Evolutionary conservation across 2,329 filamentous ascomycete genomes (phyloP).

Genomic region (Tolypocladium sp.): DNA sequence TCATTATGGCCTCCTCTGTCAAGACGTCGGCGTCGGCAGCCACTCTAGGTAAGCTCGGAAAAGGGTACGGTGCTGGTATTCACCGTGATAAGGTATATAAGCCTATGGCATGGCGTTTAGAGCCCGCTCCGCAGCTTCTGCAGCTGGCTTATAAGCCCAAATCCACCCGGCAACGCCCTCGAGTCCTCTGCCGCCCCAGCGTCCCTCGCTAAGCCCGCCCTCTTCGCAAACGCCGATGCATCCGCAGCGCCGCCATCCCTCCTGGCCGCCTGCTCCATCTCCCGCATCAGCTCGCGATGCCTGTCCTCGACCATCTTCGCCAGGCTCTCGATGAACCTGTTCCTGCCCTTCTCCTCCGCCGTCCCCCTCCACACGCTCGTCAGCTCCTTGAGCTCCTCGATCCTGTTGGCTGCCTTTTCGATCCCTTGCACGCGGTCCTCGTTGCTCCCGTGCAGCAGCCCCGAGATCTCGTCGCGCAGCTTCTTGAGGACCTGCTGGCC

Average conservation of each 20-base stretch:
- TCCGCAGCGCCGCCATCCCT: constrained; percentile 23
- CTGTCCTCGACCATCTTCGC: constrained; percentile 76
- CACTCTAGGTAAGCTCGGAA: no score
- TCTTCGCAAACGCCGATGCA: constrained; percentile 24
- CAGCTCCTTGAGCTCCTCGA: constrained; percentile 70
- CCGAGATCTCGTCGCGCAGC: constrained; percentile 62
- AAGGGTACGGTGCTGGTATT: neutral
- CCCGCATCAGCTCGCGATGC: constrained; percentile 42
- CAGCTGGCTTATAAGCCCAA: constrained; percentile 53
- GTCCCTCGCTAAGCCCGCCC: constrained; percentile 10
- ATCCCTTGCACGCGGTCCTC: constrained; percentile 57
- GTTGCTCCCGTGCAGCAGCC: constrained; percentile 45
- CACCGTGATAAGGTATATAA: neutral
- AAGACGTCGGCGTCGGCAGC: no score
- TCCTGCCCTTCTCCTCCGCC: constrained; percentile 79
- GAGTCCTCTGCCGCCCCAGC: constrained; percentile 25
- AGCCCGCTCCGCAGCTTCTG: constrained; percentile 50
- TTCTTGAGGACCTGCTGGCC: constrained; percentile 70
- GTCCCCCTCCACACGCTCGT: constrained; percentile 90
- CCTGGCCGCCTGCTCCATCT: constrained; percentile 34
- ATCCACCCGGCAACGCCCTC: constrained; percentile 38
- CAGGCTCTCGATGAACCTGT: constrained; percentile 72
- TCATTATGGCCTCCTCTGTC: neutral
- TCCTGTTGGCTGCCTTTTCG: constrained; percentile 61
- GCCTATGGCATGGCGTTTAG: constrained; percentile 14